Percentiles rank a stretch among this genome's conserved stretches.
Evolutionary conservation across 1,284 basidiomycete species (phyloP).

Genomic region (Melanopsichium pennsylvanicum): DNA sequence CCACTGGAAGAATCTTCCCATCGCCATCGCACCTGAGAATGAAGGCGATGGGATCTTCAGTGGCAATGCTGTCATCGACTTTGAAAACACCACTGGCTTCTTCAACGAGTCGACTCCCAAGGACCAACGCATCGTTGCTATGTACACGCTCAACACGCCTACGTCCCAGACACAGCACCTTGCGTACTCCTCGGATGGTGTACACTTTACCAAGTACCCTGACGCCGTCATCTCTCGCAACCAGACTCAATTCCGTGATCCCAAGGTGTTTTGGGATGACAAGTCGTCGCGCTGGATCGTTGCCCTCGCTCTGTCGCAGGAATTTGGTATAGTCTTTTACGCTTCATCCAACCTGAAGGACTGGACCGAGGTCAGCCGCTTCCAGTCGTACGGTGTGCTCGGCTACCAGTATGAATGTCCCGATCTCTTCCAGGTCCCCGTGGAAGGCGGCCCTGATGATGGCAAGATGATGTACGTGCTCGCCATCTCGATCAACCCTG

Average conservation of each 20-base stretch:
- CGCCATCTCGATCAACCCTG: constrained; percentile 57
- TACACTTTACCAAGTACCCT: constrained; percentile 67
- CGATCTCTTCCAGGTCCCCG: constrained; percentile 63
- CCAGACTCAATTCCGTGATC: constrained; percentile 67
- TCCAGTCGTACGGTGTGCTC: constrained; percentile 60
- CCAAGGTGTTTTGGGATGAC: constrained; percentile 67
- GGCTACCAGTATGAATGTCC: constrained; percentile 67
- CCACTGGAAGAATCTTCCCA: constrained; percentile 67
- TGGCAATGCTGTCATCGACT: constrained; percentile 67
- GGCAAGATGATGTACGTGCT: constrained; percentile 53
- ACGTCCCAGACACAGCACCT: constrained; percentile 66
- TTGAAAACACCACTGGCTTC: constrained; percentile 68
- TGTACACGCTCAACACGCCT: constrained; percentile 67
- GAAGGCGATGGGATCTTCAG: constrained; percentile 64
- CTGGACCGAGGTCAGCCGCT: constrained; percentile 66
- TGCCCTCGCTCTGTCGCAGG: constrained; percentile 66
- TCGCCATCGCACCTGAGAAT: constrained; percentile 61
- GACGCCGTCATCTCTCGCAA: constrained; percentile 60
- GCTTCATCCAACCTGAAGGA: constrained; percentile 66
- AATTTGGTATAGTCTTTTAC: constrained; percentile 67
- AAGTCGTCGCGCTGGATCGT: constrained; percentile 66
- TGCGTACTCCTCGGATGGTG: constrained; percentile 67
- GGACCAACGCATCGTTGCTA: constrained; percentile 66
- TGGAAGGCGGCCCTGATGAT: constrained; percentile 57
- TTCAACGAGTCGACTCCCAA: constrained; percentile 65